Percentiles rank a stretch among this genome's conserved stretches.
phyloP scores from a whole-genome alignment of 2,329 filamentous ascomycete species.

The Fragosphaeria purpurea region DNA sequence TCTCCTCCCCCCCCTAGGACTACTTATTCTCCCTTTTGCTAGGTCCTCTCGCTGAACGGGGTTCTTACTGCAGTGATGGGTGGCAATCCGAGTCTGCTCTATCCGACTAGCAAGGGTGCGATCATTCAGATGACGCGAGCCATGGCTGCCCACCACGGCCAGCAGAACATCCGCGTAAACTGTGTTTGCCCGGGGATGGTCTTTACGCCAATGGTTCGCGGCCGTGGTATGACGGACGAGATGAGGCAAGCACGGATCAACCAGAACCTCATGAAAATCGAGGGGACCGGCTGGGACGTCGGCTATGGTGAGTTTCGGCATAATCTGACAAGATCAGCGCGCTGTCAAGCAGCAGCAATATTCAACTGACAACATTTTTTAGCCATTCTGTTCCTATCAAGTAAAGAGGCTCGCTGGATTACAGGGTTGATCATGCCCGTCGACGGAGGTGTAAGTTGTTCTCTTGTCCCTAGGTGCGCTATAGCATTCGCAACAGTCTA shows the following conservation, averaged over 20 bases:
- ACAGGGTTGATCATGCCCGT: slow-evolving; percentile 20
- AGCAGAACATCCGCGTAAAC: slow-evolving; percentile 34
- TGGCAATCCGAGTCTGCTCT: slow-evolving; percentile 30
- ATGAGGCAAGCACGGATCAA: slow-evolving; percentile 18
- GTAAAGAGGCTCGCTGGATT: slow-evolving; percentile 20
- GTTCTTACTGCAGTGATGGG: slow-evolving; percentile 21
- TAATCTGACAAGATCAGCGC: background rate
- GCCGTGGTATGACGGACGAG: slow-evolving; percentile 19
- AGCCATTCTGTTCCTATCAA: slow-evolving; percentile 18
- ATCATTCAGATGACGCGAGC: slow-evolving; percentile 16
- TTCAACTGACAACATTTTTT: background rate
- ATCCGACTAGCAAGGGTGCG: slow-evolving; percentile 34
- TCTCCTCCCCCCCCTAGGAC: too few relatives aligned
- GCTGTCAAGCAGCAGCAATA: too few relatives aligned
- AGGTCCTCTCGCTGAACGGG: slow-evolving; percentile 20
- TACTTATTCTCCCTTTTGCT: slow-evolving; percentile 14
- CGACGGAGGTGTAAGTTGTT: slow-evolving; percentile 17
- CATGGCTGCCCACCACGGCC: slow-evolving; percentile 36
- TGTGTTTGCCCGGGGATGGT: slow-evolving; percentile 23
- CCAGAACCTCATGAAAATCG: slow-evolving; percentile 17
- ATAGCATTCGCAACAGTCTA: background rate
- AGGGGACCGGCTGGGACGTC: slow-evolving; percentile 20
- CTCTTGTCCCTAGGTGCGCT: too few relatives aligned
- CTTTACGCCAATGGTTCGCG: slow-evolving; percentile 18
- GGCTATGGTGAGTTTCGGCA: slow-evolving; percentile 14